Base-by-base conservation (phyloP, 768 basidiomycete species). In the Imleria badia region DNA sequence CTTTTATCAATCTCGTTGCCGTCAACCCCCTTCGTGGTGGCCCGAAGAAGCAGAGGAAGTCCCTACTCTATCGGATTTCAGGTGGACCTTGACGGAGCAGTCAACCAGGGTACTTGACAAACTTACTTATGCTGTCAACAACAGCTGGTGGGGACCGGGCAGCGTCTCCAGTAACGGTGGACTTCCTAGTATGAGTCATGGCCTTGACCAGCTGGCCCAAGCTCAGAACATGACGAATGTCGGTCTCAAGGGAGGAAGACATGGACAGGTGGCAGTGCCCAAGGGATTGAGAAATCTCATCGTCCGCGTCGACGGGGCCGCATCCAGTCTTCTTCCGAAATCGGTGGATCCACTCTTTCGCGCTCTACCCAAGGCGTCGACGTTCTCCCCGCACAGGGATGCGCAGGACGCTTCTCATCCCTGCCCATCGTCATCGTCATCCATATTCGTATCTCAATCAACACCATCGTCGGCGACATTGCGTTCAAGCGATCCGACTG, bases 1-100 rank as follows among this genome's bases (percentile, higher is more conserved):
- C 93, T 2, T 98, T 98, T 72, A 84, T 91, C 72, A 99, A 98
- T 67, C 84, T 96, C 52, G 85, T 98, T 58, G 90, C 90, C 22
- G 81, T 98, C 63, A 89, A 98, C 36, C 96, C 97, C 17, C 81
- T 98, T 55, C 68, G 77, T 0, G 91, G 87, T 9, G 90, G 83
- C 72, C 59, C 59, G 78, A 83, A 40, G 86, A 85, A 59, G 78
- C 78, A 33, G 82, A 84, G 48, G 87, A 95, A 42, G 79, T 29
- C n/a, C 46, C 39, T 41, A 52, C 19, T 88, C 91, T 63, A 87
- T 99, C 47, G 97, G 97, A 1, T 98, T 99, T 77, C 94, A 99
- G 72, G 89, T 97, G 51, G 93, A 98, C 71, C 49, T 76, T 99
- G 45, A 85, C 85, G 17, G 84, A 88, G 63, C 93, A 95, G 73